These are phyloP conservation scores for Oxyria digyna DNA, from an alignment of 148 eudicot genomes.

Conservation along the genomic window DNA sequence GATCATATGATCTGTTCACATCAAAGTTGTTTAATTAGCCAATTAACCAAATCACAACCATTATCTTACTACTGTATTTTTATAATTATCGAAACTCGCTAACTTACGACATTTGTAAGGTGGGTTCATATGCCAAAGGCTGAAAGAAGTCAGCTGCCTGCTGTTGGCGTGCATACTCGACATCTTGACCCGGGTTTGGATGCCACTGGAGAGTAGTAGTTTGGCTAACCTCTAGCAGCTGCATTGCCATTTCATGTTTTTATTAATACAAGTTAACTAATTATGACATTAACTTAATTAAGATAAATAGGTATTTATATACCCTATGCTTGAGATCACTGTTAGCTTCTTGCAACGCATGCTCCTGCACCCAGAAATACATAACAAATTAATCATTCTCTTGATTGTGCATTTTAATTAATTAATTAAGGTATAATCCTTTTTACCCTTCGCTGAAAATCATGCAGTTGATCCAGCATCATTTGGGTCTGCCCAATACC, in stretches of 20 bases:
- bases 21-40: not conserved
- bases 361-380: constrained; percentile 36
- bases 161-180: constrained; percentile 50
- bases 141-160: constrained; percentile 59
- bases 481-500: constrained; percentile 48
- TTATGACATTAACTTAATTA: not conserved
- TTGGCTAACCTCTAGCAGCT: constrained; percentile 70
- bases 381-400: not conserved
- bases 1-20: constrained; percentile 21
- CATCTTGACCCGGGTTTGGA: constrained; percentile 27
- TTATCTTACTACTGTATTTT: not conserved
- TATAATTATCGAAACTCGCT: too few species aligned
- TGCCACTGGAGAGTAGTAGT: constrained; percentile 51
- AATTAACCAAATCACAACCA: not conserved
- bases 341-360: constrained; percentile 73
- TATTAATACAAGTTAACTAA: not conserved
- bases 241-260: not conserved
- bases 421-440: not conserved
- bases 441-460: constrained; percentile 68
- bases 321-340: constrained; percentile 67
- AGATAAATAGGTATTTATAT: not conserved
- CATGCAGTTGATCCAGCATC: constrained; percentile 79
- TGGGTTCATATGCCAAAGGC: constrained; percentile 73
- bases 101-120: constrained; percentile 78
- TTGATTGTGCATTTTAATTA: not conserved